These are phyloP conservation scores for Dioszegia crocea DNA, from an alignment of 768 basidiomycete species.

Conservation along the genomic window DNA sequence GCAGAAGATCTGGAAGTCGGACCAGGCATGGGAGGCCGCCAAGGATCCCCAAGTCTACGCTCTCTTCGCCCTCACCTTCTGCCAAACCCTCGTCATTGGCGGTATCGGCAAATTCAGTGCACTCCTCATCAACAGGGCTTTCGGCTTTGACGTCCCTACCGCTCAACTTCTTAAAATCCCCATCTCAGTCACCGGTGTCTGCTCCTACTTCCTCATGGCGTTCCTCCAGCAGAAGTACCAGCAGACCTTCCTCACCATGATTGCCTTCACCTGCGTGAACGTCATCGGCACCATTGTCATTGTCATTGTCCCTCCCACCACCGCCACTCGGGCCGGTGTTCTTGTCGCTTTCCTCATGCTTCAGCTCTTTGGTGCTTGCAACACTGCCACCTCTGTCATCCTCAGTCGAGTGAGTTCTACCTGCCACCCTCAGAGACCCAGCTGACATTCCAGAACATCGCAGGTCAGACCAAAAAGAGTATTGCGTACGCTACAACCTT, in stretches of 20 bases:
- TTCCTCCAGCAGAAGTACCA: constrained; percentile 20
- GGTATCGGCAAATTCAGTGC: constrained; percentile 27
- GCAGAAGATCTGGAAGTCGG: constrained; percentile 54
- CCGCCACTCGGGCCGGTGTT: constrained; percentile 54
- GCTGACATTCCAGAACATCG: constrained; percentile 37
- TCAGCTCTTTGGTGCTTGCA: constrained; percentile 15
- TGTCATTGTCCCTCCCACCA: constrained; percentile 53
- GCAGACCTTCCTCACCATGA: constrained; percentile 55
- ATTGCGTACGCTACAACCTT: constrained; percentile 53
- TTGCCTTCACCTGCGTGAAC: constrained; percentile 56
- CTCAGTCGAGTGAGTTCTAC: constrained; percentile 3
- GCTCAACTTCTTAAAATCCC: constrained; percentile 30
- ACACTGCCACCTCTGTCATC: constrained; percentile 11
- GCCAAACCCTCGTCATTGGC: constrained; percentile 45
- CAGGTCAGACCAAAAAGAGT: constrained; percentile 52
- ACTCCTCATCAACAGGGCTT: constrained; percentile 27
- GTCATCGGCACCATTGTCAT: constrained; percentile 57
- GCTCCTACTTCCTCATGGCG: constrained; percentile 15
- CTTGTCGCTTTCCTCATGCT: constrained; percentile 56
- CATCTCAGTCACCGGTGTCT: constrained; percentile 2
- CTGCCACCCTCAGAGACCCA: constrained; percentile 51
- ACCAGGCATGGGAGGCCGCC: constrained; percentile 52
- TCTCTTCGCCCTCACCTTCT: constrained; percentile 39
- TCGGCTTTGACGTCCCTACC: constrained; percentile 47
- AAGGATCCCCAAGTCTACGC: constrained; percentile 44